These are phyloP conservation scores for Phialocephala subalpina DNA, from an alignment of 2,329 filamentous ascomycete species.

Conservation along the genomic window DNA sequence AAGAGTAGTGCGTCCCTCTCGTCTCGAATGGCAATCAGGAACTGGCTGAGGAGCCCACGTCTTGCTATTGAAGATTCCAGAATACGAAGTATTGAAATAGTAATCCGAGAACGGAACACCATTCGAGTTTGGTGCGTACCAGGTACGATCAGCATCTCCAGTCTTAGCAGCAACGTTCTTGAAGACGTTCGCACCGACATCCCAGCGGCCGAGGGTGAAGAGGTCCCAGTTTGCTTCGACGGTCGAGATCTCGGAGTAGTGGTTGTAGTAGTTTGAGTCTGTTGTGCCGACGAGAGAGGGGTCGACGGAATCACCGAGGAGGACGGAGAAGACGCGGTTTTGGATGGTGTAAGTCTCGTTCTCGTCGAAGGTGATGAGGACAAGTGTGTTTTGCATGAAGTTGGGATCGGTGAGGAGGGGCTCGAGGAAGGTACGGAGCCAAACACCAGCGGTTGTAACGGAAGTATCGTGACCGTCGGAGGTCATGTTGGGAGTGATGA, in stretches of 20 bases:
- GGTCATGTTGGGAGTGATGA: slow-evolving; percentile 71
- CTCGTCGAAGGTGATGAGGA: slow-evolving; percentile 84
- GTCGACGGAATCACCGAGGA: slow-evolving; percentile 79
- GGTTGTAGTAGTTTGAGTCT: slow-evolving; percentile 75
- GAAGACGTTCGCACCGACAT: slow-evolving; percentile 77
- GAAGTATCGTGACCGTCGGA: slow-evolving; percentile 79
- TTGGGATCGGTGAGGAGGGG: slow-evolving; percentile 73
- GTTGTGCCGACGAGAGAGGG: slow-evolving; percentile 68
- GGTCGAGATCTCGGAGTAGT: slow-evolving; percentile 75
- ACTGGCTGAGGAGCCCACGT: slow-evolving; percentile 45
- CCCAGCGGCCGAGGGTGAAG: slow-evolving; percentile 74
- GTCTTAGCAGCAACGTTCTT: slow-evolving; percentile 66
- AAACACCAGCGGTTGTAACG: slow-evolving; percentile 72
- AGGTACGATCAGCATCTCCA: slow-evolving; percentile 54
- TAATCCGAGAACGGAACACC: slow-evolving; percentile 43
- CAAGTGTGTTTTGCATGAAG: slow-evolving; percentile 79
- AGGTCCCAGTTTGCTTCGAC: slow-evolving; percentile 74
- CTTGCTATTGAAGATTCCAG: slow-evolving; percentile 47
- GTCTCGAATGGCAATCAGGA: slow-evolving; percentile 41
- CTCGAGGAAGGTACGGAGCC: slow-evolving; percentile 72
- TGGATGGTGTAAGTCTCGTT: slow-evolving; percentile 71
- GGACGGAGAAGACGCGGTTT: slow-evolving; percentile 75
- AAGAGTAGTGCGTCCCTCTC: slow-evolving; percentile 42
- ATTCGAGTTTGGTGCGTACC: slow-evolving; percentile 23
- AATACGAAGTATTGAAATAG: slow-evolving; percentile 55